phyloP scores from a whole-genome alignment of 2,329 filamentous ascomycete species.

The Pseudogymnoascus sp. region DNA sequence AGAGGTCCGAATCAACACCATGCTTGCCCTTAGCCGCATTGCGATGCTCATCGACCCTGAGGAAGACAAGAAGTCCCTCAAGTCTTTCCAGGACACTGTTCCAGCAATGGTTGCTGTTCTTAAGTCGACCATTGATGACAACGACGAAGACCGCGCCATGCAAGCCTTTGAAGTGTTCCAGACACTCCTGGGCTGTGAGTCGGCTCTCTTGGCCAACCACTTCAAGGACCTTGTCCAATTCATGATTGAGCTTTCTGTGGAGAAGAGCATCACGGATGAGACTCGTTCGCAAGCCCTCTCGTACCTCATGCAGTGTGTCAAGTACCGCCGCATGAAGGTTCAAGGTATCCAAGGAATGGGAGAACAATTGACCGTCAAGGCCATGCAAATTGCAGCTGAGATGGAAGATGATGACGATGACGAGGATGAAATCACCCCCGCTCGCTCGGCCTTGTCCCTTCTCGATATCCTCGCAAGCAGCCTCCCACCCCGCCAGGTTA shows the following conservation, averaged over 20 bases:
- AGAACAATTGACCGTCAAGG: conserved; percentile 77
- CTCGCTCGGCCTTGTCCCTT: conserved; percentile 75
- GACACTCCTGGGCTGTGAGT: conserved; percentile 84
- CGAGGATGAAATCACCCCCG: conserved; percentile 80
- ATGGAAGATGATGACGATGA: conserved; percentile 70
- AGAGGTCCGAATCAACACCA: conserved; percentile 90
- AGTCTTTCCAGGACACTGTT: conserved; percentile 70
- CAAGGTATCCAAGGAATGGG: conserved; percentile 80
- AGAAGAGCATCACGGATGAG: conserved; percentile 73
- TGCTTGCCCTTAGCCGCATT: conserved; percentile 81
- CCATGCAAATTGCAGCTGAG: conserved; percentile 84
- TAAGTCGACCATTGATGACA: conserved; percentile 70
- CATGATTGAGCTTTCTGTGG: conserved; percentile 81
- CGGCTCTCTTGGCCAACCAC: conserved; percentile 72
- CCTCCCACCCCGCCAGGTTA: conserved; percentile 86
- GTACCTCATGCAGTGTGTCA: conserved; percentile 87
- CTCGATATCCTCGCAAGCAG: conserved; percentile 84
- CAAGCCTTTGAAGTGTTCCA: conserved; percentile 96
- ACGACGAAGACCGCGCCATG: conserved; percentile 81
- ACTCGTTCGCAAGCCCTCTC: conserved; percentile 82
- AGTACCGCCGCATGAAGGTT: conserved; percentile 91
- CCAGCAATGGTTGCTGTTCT: conserved; percentile 85
- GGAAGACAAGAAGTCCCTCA: conserved; percentile 67
- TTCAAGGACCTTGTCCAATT: conserved; percentile 87
- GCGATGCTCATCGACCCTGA: conserved; percentile 84